Evolutionary conservation across 129 eudicot species (phyloP).

Genomic region (Solidago caesia): DNA sequence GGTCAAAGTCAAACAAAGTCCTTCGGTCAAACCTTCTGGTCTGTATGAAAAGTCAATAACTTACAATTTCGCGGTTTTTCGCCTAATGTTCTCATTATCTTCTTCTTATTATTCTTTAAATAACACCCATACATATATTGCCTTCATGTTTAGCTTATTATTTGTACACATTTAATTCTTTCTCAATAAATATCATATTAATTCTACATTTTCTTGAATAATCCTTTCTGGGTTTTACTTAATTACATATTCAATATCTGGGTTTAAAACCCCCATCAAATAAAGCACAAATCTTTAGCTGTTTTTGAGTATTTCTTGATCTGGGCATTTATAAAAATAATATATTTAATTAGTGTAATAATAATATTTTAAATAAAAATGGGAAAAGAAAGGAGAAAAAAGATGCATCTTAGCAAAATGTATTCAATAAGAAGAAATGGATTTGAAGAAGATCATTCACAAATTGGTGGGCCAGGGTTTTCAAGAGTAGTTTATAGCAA

Average conservation of each 20-base stretch:
- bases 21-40: conserved; percentile 23
- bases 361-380: conserved; percentile 17
- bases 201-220: neutral
- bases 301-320: conserved; percentile 8
- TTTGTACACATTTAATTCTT: neutral
- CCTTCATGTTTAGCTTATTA: neutral
- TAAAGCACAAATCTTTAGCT: conserved; percentile 8
- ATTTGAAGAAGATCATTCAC: conserved; percentile 39
- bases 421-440: conserved; percentile 23
- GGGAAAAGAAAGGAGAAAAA: conserved; percentile 35
- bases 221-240: conserved; percentile 12
- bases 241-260: neutral
- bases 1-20: conserved; percentile 10
- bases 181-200: conserved; percentile 14
- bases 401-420: conserved; percentile 39
- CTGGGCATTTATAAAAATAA: conserved; percentile 17
- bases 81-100: neutral
- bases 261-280: conserved; percentile 16
- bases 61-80: neutral
- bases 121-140: conserved; percentile 8
- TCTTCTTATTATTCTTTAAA: neutral
- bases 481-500: conserved; percentile 57
- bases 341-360: neutral
- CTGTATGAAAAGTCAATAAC: neutral
- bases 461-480: conserved; percentile 58